Conservation (phyloP, 2,329 filamentous ascomycete genomes). For the Colletotrichum kahawae region DNA sequence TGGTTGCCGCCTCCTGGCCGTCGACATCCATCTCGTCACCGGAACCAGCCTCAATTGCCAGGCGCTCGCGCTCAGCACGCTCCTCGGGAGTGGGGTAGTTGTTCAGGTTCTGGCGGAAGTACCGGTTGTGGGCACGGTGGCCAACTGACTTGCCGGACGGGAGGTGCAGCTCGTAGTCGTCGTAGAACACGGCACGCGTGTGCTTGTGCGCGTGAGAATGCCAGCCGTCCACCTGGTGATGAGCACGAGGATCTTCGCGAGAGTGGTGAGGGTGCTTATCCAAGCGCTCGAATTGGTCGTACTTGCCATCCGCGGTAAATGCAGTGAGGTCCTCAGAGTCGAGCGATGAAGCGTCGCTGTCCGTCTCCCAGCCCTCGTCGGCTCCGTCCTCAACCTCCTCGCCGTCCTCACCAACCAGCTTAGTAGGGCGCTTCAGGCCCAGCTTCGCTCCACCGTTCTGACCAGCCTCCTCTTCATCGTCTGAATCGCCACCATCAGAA, state of each 20-base stretch:
- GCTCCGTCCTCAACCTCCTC: slow-evolving; percentile 57
- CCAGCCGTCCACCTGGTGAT: slow-evolving; percentile 78
- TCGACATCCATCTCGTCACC: slow-evolving; percentile 39
- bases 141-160: slow-evolving; percentile 89
- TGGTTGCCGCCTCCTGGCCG: slow-evolving; percentile 37
- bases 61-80: slow-evolving; percentile 70
- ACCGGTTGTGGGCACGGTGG: slow-evolving; percentile 84
- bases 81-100: slow-evolving; percentile 82
- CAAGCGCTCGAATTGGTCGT: slow-evolving; percentile 75
- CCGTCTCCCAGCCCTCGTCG: slow-evolving; percentile 92
- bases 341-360: slow-evolving; percentile 86
- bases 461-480: slow-evolving; percentile 59
- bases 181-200: slow-evolving; percentile 79
- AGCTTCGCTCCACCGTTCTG: slow-evolving; percentile 71
- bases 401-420: slow-evolving; percentile 55
- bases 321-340: slow-evolving; percentile 84
- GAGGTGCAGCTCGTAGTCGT: slow-evolving; percentile 92
- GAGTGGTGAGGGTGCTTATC: slow-evolving; percentile 78
- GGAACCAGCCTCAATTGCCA: slow-evolving; percentile 58
- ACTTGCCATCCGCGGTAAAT: slow-evolving; percentile 75
- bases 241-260: slow-evolving; percentile 71
- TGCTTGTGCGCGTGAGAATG: slow-evolving; percentile 84
- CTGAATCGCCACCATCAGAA: slow-evolving; percentile 76
- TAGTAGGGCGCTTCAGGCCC: slow-evolving; percentile 62
- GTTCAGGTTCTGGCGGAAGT: slow-evolving; percentile 92